Percentiles rank a stretch among this genome's conserved stretches.
Evolutionary conservation across 176 grass and related monocot species (phyloP).

Genomic region (Urochloa ruziziensis): DNA sequence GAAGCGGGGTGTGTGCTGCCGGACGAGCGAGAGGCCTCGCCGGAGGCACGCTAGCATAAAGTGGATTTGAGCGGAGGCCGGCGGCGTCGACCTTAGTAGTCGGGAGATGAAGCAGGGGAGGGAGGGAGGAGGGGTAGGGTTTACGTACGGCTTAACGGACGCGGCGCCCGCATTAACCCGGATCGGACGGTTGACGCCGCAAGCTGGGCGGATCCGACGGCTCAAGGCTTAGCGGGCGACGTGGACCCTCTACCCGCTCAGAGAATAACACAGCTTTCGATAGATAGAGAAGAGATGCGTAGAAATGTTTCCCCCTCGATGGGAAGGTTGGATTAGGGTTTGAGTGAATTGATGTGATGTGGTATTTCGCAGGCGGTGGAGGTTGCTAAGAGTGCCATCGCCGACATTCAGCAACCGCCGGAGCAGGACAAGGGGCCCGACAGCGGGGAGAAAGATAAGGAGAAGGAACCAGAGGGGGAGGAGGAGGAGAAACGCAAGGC

Average conservation of each 20-base stretch:
- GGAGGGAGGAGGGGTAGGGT: too few species aligned
- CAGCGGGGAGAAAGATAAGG: conserved; percentile 18
- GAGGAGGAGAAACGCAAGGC: conserved; percentile 44
- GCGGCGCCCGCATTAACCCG: too few species aligned
- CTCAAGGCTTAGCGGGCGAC: too few species aligned
- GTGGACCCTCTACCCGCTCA: too few species aligned
- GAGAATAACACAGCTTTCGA: too few species aligned
- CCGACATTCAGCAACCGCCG: conserved; percentile 59
- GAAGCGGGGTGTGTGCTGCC: neutral
- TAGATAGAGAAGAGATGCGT: too few species aligned
- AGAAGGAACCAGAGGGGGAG: conserved; percentile 4
- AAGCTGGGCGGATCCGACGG: too few species aligned
- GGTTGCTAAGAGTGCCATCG: conserved; percentile 79
- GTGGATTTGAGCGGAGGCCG: neutral
- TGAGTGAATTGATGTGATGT: conserved; percentile 15
- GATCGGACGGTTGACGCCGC: too few species aligned
- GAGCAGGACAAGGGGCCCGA: conserved; percentile 25
- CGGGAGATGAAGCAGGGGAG: too few species aligned
- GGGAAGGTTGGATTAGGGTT: conserved; percentile 24
- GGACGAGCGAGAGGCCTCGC: conserved; percentile 42
- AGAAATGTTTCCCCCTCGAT: neutral
- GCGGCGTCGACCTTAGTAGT: neutral
- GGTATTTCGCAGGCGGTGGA: conserved; percentile 68
- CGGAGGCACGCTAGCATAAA: conserved; percentile 57
- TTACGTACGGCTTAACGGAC: too few species aligned